These are phyloP conservation scores for Lyophyllum shimeji DNA, from an alignment of 768 basidiomycete species.

Conservation along the genomic window DNA sequence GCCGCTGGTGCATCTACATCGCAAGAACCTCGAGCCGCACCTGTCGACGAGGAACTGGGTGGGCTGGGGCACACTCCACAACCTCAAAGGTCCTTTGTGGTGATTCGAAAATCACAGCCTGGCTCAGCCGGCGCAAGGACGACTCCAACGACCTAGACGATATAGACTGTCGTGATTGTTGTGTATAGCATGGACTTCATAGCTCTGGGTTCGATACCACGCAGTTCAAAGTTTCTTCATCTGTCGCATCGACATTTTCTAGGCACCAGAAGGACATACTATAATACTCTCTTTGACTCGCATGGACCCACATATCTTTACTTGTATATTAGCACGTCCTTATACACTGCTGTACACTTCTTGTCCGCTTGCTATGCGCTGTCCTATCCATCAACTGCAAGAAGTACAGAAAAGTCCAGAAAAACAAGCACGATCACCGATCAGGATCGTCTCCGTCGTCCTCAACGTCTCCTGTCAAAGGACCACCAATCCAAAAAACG, in stretches of 20 bases:
- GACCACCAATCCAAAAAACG: constrained; percentile 80
- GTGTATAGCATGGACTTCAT: constrained; percentile 1
- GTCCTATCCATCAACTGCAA: background rate
- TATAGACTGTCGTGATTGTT: constrained; percentile 1
- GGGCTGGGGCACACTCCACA: constrained; percentile 31
- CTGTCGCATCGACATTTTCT: background rate
- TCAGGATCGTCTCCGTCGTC: constrained; percentile 6
- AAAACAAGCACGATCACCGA: background rate
- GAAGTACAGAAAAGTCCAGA: too few species aligned
- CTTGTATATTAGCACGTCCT: constrained; percentile 14
- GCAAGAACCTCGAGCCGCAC: constrained; percentile 19
- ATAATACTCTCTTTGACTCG: constrained; percentile 4
- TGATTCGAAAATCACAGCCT: constrained; percentile 59
- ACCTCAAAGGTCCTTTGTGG: constrained; percentile 62
- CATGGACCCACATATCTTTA: constrained; percentile 9
- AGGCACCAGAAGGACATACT: constrained; percentile 9
- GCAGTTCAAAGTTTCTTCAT: background rate
- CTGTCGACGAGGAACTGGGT: constrained; percentile 36
- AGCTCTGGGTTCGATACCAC: constrained; percentile 4
- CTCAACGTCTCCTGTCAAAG: constrained; percentile 30
- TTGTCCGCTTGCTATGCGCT: background rate
- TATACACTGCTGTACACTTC: constrained; percentile 2
- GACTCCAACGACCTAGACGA: constrained; percentile 17
- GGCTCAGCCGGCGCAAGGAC: constrained; percentile 10
- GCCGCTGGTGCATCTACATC: constrained; percentile 21